Evolutionary conservation across 2,329 filamentous ascomycete genomes (phyloP).

Genomic region (Sporothrix phasma): DNA sequence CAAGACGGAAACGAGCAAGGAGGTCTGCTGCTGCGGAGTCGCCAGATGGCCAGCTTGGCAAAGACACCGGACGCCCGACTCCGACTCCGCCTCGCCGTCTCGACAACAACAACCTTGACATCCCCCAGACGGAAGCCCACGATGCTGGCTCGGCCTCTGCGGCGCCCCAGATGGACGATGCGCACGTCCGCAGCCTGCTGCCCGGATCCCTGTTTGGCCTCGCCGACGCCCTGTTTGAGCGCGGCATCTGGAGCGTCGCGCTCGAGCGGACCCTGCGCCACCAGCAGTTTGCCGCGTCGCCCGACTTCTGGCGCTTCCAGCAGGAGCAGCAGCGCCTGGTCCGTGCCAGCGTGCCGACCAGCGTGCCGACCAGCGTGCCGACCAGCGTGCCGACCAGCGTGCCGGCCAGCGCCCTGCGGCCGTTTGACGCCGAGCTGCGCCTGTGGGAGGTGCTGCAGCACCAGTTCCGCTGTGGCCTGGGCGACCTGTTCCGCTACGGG

Average conservation of each 20-base stretch:
- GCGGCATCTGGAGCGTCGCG: conserved; percentile 14
- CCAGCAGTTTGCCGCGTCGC: neutral
- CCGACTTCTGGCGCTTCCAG: neutral
- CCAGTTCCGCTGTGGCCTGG: conserved; percentile 16
- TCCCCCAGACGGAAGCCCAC: too few relatives aligned
- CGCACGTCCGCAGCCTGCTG: conserved; percentile 10
- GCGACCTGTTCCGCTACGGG: conserved; percentile 19
- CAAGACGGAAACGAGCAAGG: too few relatives aligned
- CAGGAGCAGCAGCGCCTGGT: neutral
- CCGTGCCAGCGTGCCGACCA: neutral
- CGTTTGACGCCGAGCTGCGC: conserved; percentile 13
- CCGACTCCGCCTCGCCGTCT: too few relatives aligned
- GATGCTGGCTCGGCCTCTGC: neutral
- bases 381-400: neutral
- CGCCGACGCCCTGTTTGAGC: conserved; percentile 10
- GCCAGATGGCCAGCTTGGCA: too few relatives aligned
- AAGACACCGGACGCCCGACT: too few relatives aligned
- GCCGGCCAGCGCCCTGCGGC: too few relatives aligned
- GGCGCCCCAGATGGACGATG: neutral
- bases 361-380: too few relatives aligned
- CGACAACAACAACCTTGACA: too few relatives aligned
- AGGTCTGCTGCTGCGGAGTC: too few relatives aligned
- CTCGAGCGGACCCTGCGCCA: conserved; percentile 6
- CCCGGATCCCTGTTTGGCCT: conserved; percentile 15
- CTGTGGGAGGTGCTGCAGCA: conserved; percentile 17